Conservation (phyloP, 2,329 filamentous ascomycete species). For the Tolypocladium guangdongense region DNA sequence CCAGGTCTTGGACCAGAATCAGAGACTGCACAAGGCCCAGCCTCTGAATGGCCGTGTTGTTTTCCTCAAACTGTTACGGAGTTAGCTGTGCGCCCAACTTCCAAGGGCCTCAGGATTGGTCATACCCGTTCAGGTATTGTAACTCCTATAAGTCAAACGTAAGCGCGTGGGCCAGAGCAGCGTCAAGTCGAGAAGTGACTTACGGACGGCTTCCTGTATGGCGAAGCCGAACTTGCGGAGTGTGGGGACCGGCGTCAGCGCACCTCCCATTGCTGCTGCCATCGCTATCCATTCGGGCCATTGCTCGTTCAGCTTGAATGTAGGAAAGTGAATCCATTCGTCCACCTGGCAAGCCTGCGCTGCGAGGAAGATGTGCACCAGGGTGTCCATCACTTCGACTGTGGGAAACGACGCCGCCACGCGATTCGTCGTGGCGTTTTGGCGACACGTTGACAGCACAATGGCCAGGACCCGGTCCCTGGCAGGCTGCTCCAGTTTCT, state of each 20-base stretch:
- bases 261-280: slow-evolving; percentile 50
- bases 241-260: slow-evolving; percentile 43
- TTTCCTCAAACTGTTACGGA: slow-evolving; percentile 33
- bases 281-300: slow-evolving; percentile 48
- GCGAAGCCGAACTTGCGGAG: slow-evolving; percentile 51
- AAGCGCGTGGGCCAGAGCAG: slow-evolving; percentile 2
- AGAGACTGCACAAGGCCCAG: slow-evolving; percentile 38
- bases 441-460: slow-evolving; percentile 47
- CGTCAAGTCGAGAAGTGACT: slow-evolving; percentile 6
- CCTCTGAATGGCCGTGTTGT: slow-evolving; percentile 34
- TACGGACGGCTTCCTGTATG: slow-evolving; percentile 39
- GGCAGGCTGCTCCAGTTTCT: slow-evolving; percentile 33
- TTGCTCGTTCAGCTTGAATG: slow-evolving; percentile 43
- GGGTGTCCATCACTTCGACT: slow-evolving; percentile 46
- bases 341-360: slow-evolving; percentile 45
- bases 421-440: slow-evolving; percentile 34
- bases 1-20: slow-evolving; percentile 37
- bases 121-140: slow-evolving; percentile 19
- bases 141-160: slow-evolving; percentile 11
- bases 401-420: slow-evolving; percentile 53
- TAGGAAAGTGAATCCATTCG: slow-evolving; percentile 51
- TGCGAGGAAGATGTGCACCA: slow-evolving; percentile 50
- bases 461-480: slow-evolving; percentile 55
- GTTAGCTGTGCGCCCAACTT: slow-evolving; percentile 1
- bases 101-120: not conserved